Base-by-base conservation (phyloP, 345 rosid genomes). In the Durio zibethinus region DNA sequence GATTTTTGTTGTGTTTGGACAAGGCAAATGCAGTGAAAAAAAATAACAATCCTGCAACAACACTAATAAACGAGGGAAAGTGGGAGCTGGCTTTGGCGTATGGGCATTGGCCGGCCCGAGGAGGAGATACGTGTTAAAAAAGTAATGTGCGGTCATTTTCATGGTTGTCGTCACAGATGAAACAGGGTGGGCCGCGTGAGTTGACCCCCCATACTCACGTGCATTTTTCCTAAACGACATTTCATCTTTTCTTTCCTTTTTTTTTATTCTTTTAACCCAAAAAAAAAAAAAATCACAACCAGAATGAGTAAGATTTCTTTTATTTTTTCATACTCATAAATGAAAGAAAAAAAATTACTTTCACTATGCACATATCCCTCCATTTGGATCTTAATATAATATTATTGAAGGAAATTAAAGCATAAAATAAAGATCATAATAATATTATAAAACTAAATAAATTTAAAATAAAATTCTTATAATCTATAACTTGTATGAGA, bases 171-270 rank as follows among this genome's bases (percentile, higher is more conserved):
- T 25, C 73, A 25, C 73, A 15, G 5, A 69, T 27, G 38, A 23
- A 0, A 68, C 6, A 3, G 23, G 38, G 36, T 69, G 73, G 38
- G 23, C 36, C 73, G 47, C 57, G 56, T 68, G 73, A 68, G 56
- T 68, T 68, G 73, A 68, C 73, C 15, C 38, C 38, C 3, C 7
- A 16, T 29, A 27, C 57, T 69, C 73, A 69, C 73, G 73, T 69
- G 73, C 56, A 69, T 15, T 27, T 69, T 65, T 20, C 45, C 47
- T 38, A 12, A 4, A 1, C 16, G 27, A 65, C 15, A 4, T 65
- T 65, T 36, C 45, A 20, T 20, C 10, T 64, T 11, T 25, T 27
- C 7, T 4, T 7, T 60, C 4, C 36, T 33, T 33, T 33, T 33
- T 33, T 33, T n/a, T n/a, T n/a, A n/a, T n/a, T n/a, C n/a, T n/a